Evolutionary conservation across 768 basidiomycete genomes (phyloP).

Genomic region (Boletus reticuloceps): DNA sequence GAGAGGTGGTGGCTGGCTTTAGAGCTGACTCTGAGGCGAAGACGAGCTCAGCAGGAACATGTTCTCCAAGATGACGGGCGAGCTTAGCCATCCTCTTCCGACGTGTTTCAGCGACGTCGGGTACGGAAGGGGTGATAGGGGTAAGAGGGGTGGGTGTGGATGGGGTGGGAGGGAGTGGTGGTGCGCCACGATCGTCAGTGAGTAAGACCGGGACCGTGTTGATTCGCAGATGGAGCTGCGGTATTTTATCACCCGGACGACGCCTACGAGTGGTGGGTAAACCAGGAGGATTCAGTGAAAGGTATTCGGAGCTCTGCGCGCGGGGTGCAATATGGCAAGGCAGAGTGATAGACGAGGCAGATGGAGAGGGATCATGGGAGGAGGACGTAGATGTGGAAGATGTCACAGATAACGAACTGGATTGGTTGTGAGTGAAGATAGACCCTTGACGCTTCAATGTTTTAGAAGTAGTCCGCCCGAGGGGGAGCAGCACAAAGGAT

Average conservation of each 20-base stretch:
- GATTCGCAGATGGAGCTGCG: slow-evolving; percentile 22
- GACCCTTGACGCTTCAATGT: slow-evolving; percentile 33
- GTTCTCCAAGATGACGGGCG: slow-evolving; percentile 55
- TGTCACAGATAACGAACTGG: slow-evolving; percentile 20
- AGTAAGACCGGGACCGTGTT: slow-evolving; percentile 15
- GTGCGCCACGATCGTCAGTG: slow-evolving; percentile 4
- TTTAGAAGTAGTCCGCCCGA: slow-evolving; percentile 17
- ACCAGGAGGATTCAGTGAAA: slow-evolving; percentile 16
- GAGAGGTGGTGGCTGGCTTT: neutral
- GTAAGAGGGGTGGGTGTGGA: slow-evolving; percentile 12
- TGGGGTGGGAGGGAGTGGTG: slow-evolving; percentile 13
- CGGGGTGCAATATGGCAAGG: slow-evolving; percentile 1
- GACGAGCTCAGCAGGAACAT: slow-evolving; percentile 55
- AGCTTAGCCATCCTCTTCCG: slow-evolving; percentile 58
- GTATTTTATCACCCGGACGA: slow-evolving; percentile 14
- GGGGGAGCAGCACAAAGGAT: slow-evolving; percentile 21
- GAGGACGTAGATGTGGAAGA: slow-evolving; percentile 15
- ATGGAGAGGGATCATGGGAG: slow-evolving; percentile 9
- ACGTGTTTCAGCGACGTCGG: slow-evolving; percentile 34
- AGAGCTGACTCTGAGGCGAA: slow-evolving; percentile 21
- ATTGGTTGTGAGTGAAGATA: slow-evolving; percentile 24
- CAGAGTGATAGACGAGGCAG: slow-evolving; percentile 17
- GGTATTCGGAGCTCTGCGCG: slow-evolving; percentile 10
- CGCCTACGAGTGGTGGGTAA: slow-evolving; percentile 11
- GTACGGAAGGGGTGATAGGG: slow-evolving; percentile 19